A percentile compares a stretch with the other conserved stretches of the same genome.
Evolutionary conservation across 208 protist species (phyloP).

Genomic region (Acanthamoeba triangularis): DNA sequence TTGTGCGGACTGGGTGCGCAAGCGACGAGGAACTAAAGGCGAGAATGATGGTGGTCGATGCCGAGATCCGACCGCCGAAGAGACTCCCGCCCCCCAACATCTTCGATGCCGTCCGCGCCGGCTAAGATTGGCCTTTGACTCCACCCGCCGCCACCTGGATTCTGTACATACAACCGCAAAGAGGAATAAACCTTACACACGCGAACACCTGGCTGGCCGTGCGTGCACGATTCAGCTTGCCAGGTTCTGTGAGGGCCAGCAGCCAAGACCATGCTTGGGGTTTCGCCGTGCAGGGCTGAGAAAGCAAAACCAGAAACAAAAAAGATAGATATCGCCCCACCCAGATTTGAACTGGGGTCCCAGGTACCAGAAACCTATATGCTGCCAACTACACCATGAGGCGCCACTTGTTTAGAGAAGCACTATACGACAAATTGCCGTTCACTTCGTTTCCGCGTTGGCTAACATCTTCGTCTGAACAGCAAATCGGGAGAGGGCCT

Average conservation of each 20-base stretch:
- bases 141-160: no score
- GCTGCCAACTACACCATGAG: neutral
- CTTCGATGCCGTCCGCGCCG: slow-evolving; percentile 29
- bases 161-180: no score
- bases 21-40: slow-evolving; percentile 20
- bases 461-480: no score
- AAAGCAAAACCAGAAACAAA: neutral
- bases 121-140: neutral
- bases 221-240: no score
- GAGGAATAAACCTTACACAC: no score
- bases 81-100: neutral
- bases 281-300: no score
- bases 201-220: no score
- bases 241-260: no score
- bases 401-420: neutral
- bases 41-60: slow-evolving; percentile 19
- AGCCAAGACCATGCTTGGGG: no score
- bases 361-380: slow-evolving; percentile 2
- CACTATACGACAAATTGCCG: no score
- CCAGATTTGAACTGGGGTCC: neutral
- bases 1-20: neutral
- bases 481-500: no score
- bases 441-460: no score
- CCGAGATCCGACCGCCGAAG: slow-evolving; percentile 20
- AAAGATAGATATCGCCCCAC: neutral